These are phyloP conservation scores for Alternaria postmessia DNA, from an alignment of 2,329 filamentous ascomycete genomes.

Conservation along the genomic window DNA sequence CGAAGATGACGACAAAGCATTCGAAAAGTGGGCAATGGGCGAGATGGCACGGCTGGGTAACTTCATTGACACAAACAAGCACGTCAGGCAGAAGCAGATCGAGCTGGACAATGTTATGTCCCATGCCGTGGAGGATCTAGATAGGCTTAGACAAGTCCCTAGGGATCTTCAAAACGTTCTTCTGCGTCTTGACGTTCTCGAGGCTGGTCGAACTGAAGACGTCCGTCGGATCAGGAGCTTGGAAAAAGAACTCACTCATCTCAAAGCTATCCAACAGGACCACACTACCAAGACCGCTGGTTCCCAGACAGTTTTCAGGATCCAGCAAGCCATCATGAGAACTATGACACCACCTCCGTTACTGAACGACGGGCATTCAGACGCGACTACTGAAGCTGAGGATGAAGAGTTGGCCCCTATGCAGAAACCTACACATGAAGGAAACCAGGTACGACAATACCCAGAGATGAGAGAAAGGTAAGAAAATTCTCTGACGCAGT, in stretches of 20 bases:
- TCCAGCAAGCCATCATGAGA: neutral
- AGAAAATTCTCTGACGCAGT: neutral
- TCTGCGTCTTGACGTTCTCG: constrained; percentile 25
- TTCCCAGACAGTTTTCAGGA: neutral
- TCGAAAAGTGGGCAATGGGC: constrained; percentile 28
- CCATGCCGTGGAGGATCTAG: constrained; percentile 19
- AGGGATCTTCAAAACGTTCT: constrained; percentile 8
- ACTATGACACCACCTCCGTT: neutral
- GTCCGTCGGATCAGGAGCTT: constrained; percentile 14
- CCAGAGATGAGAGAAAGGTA: constrained; percentile 7
- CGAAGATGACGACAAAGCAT: constrained; percentile 30
- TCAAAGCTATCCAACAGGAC: constrained; percentile 4
- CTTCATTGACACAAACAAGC: constrained; percentile 27
- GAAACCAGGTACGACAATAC: constrained; percentile 14
- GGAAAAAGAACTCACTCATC: constrained; percentile 14
- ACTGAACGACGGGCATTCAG: neutral
- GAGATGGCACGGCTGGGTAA: constrained; percentile 22
- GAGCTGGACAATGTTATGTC: constrained; percentile 23
- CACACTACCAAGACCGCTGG: neutral
- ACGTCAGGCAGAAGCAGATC: constrained; percentile 26
- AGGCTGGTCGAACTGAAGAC: constrained; percentile 17
- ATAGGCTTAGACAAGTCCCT: constrained; percentile 8
- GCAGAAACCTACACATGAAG: neutral
- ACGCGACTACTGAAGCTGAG: constrained; percentile 16
- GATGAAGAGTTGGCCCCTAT: constrained; percentile 11